Evolutionary conservation across 129 eudicot species (phyloP), one percentile per base, ranked within the genome.

Genomic region (Helianthus annuus): DNA sequence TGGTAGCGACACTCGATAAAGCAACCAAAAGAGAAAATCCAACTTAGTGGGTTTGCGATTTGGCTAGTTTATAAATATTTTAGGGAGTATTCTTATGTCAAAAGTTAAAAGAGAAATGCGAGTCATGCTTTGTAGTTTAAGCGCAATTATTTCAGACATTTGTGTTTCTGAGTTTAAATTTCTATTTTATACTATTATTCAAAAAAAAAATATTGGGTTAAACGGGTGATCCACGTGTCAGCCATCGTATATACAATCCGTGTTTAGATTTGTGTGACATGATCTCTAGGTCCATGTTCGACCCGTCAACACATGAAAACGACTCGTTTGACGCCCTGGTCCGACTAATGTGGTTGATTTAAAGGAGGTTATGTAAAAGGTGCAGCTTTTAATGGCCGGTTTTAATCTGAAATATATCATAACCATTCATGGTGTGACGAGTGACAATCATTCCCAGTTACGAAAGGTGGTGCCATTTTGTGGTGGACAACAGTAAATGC

Each of bases 401-500:
- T 45, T 13, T 60, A 27, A 72, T 42, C 17, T 62, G 62, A 52
- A 53, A 65, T 65, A 15, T 66, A 66, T 66, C n/a, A 39, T 42
- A 55, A 45, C 56, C 66, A 54, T 75, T 66, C 79, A 75, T 75
- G 49, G 67, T 66, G 59, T 75, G 73, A 40, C 42, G 32, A 60
- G 76, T 45, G 45, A 44, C 76, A 36, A 60, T 14, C 29, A 65
- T 40, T 12, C 34, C 79, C 65, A 51, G 71, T 38, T 61, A 32
- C 64, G 61, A 77, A 45, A 36, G 58, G 66, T 22, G 5, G 15
- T 27, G 27, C 57, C 70, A 10, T 61, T 62, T 77, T 56, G 46
- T 56, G 66, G 71, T 70, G 71, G 59, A 29, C 5, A 70, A 29
- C 5, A 70, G 76, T 78, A 62, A 77, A 70, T 62, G 81, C 76